Percentiles rank a stretch among this genome's conserved stretches.
phyloP scores from a whole-genome alignment of 176 grass and related monocot genomes.

The Urochloa ruziziensis region DNA sequence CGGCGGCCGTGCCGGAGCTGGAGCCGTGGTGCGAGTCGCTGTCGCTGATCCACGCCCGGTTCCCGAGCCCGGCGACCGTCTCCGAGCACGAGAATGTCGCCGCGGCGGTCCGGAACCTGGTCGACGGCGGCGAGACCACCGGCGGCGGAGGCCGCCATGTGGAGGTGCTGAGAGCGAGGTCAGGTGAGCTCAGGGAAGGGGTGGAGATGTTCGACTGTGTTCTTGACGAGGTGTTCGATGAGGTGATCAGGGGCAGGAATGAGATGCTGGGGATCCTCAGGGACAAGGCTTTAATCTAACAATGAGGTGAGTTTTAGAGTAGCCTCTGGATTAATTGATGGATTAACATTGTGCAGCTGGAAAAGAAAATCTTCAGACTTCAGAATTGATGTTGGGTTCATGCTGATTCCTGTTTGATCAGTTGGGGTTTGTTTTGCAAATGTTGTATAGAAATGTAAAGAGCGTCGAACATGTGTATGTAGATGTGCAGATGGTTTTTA shows the following conservation, averaged over 20 bases:
- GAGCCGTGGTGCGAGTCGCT: constrained; percentile 71
- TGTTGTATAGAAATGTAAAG: constrained; percentile 33
- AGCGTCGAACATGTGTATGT: neutral
- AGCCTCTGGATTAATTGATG: constrained; percentile 17
- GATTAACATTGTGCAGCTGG: neutral
- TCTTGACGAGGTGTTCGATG: constrained; percentile 83
- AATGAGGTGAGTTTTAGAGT: constrained; percentile 30
- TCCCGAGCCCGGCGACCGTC: constrained; percentile 19
- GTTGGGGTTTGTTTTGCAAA: constrained; percentile 23
- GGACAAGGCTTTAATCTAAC: constrained; percentile 44
- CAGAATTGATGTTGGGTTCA: neutral
- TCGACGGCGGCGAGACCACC: constrained; percentile 16
- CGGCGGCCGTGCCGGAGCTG: constrained; percentile 46
- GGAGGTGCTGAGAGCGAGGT: constrained; percentile 60
- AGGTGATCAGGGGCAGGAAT: constrained; percentile 86
- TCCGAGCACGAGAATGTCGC: constrained; percentile 70
- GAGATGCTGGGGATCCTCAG: constrained; percentile 92
- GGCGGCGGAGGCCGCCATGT: constrained; percentile 20
- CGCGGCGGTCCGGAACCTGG: constrained; percentile 44
- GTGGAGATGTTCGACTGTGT: constrained; percentile 66
- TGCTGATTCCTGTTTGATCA: constrained; percentile 16
- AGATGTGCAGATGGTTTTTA: neutral
- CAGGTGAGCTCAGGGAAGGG: constrained; percentile 60
- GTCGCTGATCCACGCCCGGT: constrained; percentile 42
- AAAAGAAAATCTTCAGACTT: neutral